Conservation (phyloP, 306 rosid species). For the Fagus sylvatica region DNA sequence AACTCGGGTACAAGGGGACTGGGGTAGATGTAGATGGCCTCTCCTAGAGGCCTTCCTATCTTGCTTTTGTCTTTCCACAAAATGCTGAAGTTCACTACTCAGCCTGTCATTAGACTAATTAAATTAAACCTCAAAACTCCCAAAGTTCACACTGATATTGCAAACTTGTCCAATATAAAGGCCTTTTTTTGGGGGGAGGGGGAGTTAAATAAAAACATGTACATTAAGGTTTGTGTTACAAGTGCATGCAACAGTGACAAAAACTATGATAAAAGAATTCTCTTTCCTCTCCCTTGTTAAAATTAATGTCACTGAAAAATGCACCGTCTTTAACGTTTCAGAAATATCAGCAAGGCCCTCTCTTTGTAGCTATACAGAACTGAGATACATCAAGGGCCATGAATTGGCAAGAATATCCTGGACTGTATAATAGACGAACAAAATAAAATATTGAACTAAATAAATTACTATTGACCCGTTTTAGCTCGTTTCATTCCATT, state of each 20-base stretch:
- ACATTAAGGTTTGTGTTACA: conserved; percentile 5
- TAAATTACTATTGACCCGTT: conserved; percentile 49
- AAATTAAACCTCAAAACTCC: too few species aligned
- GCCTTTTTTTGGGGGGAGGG: too few species aligned
- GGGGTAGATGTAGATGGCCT: too few species aligned
- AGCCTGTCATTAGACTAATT: too few species aligned
- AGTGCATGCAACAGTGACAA: conserved; percentile 32
- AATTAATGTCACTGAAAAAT: conserved; percentile 36
- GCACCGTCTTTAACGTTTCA: conserved; percentile 14
- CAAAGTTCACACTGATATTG: too few species aligned
- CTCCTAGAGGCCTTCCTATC: too few species aligned
- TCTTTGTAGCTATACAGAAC: conserved; percentile 37
- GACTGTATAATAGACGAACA: conserved; percentile 5
- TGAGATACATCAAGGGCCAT: conserved; percentile 35
- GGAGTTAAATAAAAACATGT: not conserved
- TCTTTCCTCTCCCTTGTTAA: conserved; percentile 26
- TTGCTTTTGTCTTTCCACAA: too few species aligned
- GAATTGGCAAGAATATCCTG: conserved; percentile 25
- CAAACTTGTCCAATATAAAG: too few species aligned
- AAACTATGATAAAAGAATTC: conserved; percentile 42
- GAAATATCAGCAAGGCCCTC: conserved; percentile 30
- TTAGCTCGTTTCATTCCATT: conserved; percentile 77
- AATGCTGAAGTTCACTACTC: too few species aligned
- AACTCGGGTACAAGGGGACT: too few species aligned
- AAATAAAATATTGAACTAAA: conserved; percentile 3